Conservation (phyloP, 1,284 basidiomycete species). For the Pterulicium gracile region DNA sequence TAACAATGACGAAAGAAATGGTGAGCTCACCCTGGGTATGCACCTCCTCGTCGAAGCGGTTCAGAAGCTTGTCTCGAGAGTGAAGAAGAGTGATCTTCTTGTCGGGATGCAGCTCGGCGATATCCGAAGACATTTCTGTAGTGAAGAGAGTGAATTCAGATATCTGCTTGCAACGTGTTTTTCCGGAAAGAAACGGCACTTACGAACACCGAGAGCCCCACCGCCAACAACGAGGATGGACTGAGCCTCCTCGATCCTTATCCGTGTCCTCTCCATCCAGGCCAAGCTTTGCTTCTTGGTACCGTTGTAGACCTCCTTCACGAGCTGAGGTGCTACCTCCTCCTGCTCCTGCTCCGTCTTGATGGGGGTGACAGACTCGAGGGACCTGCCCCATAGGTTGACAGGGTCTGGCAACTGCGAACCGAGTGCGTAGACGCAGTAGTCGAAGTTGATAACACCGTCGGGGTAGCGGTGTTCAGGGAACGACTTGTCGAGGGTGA, state of each 20-base stretch:
- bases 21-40: neutral
- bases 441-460: slow-evolving; percentile 33
- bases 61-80: slow-evolving; percentile 47
- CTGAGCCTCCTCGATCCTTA: slow-evolving; percentile 27
- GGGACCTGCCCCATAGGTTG: slow-evolving; percentile 34
- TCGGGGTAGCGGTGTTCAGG: slow-evolving; percentile 3
- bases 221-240: slow-evolving; percentile 49
- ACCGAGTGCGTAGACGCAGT: slow-evolving; percentile 47
- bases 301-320: slow-evolving; percentile 23
- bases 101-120: slow-evolving; percentile 45
- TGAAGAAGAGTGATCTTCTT: slow-evolving; percentile 61
- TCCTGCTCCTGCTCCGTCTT: slow-evolving; percentile 7
- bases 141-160: slow-evolving; percentile 5
- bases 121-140: slow-evolving; percentile 59
- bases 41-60: slow-evolving; percentile 36
- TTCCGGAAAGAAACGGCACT: slow-evolving; percentile 14
- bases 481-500: slow-evolving; percentile 22
- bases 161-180: too few species aligned
- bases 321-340: slow-evolving; percentile 4
- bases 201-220: slow-evolving; percentile 53
- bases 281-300: slow-evolving; percentile 34
- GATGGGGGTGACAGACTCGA: slow-evolving; percentile 5
- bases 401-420: slow-evolving; percentile 46
- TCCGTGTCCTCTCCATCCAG: slow-evolving; percentile 38
- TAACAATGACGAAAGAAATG: neutral